These are phyloP conservation scores for Fusarium sp. DNA, from an alignment of 2,329 filamentous ascomycete species.

Conservation along the genomic window DNA sequence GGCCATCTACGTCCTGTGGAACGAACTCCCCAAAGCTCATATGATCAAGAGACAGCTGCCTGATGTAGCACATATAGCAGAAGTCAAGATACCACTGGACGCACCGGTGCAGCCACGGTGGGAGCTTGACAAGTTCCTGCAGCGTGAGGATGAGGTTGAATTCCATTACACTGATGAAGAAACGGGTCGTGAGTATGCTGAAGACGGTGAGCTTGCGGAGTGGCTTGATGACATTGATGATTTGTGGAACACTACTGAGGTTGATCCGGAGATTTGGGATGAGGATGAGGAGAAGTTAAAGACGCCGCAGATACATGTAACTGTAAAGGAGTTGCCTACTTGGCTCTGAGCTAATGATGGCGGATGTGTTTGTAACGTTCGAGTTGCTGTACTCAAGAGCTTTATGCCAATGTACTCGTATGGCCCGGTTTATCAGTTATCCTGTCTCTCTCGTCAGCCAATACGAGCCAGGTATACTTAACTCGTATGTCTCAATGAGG, in stretches of 20 bases:
- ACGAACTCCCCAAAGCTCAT: conserved; percentile 20
- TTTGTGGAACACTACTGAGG: conserved; percentile 8
- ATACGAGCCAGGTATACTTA: too few relatives aligned
- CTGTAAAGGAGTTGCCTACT: background rate
- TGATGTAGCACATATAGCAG: background rate
- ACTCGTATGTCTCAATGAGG: too few relatives aligned
- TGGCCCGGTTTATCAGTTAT: background rate
- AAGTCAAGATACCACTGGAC: background rate
- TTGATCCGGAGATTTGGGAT: conserved; percentile 15
- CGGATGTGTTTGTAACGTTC: background rate
- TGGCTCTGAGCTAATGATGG: background rate
- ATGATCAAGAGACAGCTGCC: background rate
- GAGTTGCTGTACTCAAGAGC: background rate
- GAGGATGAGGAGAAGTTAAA: conserved; percentile 1
- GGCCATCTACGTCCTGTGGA: conserved; percentile 40
- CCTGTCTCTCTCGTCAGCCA: background rate
- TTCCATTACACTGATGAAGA: conserved; percentile 7
- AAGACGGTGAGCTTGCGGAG: conserved; percentile 11
- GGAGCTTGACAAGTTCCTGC: background rate
- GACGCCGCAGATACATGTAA: conserved; percentile 3
- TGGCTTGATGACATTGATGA: conserved; percentile 27
- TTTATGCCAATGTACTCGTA: background rate
- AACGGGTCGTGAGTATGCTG: background rate
- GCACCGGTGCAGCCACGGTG: conserved; percentile 18
- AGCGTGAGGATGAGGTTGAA: background rate